These are phyloP conservation scores for Populus davidiana DNA, from an alignment of 345 rosid species.

Conservation along the genomic window DNA sequence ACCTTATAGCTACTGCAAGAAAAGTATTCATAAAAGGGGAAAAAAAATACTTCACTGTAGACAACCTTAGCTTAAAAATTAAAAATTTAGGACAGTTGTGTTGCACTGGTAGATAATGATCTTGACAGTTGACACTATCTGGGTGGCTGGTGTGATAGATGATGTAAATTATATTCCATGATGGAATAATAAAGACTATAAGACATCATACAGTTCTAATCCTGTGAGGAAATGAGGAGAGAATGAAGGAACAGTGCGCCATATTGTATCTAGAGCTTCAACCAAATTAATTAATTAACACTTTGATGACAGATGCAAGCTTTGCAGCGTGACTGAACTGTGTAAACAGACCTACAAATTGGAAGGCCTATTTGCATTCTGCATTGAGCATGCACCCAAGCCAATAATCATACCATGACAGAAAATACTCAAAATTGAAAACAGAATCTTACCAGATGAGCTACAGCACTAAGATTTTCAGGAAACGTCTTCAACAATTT, in stretches of 20 bases:
- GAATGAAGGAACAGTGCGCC: neutral
- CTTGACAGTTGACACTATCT: neutral
- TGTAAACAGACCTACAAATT: neutral
- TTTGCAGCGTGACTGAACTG: neutral
- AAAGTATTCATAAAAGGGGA: constrained; percentile 4
- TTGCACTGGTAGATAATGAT: too few relatives aligned
- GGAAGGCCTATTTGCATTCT: neutral
- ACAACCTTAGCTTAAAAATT: too few relatives aligned
- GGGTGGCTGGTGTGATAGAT: constrained; percentile 1
- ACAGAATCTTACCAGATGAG: constrained; percentile 62
- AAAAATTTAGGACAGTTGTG: too few relatives aligned
- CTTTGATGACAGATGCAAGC: neutral
- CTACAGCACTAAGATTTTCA: constrained; percentile 79
- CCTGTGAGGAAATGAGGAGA: neutral
- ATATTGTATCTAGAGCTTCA: neutral
- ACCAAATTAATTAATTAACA: neutral
- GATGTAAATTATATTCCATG: neutral
- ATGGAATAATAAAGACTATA: neutral
- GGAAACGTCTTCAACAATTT: constrained; percentile 71
- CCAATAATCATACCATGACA: neutral
- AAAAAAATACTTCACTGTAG: neutral
- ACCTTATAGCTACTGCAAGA: constrained; percentile 5
- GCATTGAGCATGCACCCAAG: neutral
- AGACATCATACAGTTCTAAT: neutral
- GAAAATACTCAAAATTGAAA: neutral